Percentiles rank a stretch among this genome's conserved stretches.
Conservation (phyloP, 1,284 basidiomycete genomes). For the Tilletia walkeri region DNA sequence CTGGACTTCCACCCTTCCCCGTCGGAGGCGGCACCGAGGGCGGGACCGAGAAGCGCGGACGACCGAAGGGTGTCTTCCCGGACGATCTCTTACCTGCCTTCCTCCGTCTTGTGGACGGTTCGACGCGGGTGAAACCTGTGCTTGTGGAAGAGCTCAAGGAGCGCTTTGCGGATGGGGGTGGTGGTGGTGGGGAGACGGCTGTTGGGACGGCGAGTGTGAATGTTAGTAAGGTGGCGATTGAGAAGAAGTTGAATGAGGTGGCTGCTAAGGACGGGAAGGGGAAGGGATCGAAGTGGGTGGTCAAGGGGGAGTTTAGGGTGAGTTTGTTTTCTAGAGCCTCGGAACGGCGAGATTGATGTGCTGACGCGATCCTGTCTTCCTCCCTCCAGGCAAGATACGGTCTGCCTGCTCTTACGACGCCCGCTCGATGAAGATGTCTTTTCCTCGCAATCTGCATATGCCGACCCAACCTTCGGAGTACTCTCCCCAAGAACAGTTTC, state of each 20-base stretch:
- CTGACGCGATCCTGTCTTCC: not conserved
- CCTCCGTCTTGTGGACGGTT: conserved; percentile 35
- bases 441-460: not conserved
- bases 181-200: not conserved
- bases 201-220: conserved; percentile 2
- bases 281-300: conserved; percentile 33
- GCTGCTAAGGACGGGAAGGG: conserved; percentile 40
- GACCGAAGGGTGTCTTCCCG: conserved; percentile 22
- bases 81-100: conserved; percentile 36
- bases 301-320: conserved; percentile 35
- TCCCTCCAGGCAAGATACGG: not conserved
- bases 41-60: not conserved
- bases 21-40: not conserved
- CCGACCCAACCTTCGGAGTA: not conserved
- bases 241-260: conserved; percentile 32
- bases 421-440: not conserved
- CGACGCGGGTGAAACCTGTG: conserved; percentile 40
- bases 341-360: not conserved
- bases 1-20: not conserved
- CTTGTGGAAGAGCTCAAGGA: conserved; percentile 46
- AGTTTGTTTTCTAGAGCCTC: not conserved
- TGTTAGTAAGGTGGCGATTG: conserved; percentile 44
- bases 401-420: conserved; percentile 1
- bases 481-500: not conserved
- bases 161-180: conserved; percentile 32